phyloP scores from a whole-genome alignment of 768 basidiomycete genomes.

The Mycena albidolilacea region DNA sequence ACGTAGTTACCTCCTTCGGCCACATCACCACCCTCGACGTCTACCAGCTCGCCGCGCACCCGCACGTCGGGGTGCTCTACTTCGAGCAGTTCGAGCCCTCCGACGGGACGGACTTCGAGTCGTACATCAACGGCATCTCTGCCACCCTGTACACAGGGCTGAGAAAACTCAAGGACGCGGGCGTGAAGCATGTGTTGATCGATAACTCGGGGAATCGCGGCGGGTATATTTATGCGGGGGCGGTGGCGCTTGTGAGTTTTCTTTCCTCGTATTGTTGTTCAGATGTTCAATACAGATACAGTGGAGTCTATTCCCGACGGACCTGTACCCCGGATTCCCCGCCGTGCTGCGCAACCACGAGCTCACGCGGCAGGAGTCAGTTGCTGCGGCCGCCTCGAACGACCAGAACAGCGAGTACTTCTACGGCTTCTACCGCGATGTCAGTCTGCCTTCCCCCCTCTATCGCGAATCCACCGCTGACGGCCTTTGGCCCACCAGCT shows the following conservation, averaged over 20 bases:
- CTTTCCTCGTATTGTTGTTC: too few species aligned
- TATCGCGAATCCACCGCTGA: neutral
- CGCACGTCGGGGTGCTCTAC: constrained; percentile 33
- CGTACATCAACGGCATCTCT: constrained; percentile 26
- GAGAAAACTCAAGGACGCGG: constrained; percentile 17
- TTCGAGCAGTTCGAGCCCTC: constrained; percentile 32
- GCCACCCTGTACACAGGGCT: constrained; percentile 24
- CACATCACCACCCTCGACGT: constrained; percentile 32
- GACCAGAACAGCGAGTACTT: constrained; percentile 28
- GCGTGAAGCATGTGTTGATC: constrained; percentile 30
- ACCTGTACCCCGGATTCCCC: constrained; percentile 31
- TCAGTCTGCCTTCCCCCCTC: neutral
- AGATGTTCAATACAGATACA: neutral
- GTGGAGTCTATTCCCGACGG: constrained; percentile 29
- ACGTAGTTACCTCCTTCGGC: constrained; percentile 31
- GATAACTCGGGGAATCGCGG: constrained; percentile 36
- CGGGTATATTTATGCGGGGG: constrained; percentile 31
- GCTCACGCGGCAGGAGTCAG: constrained; percentile 21
- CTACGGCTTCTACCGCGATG: constrained; percentile 33
- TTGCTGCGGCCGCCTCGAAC: constrained; percentile 11
- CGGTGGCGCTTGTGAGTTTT: neutral
- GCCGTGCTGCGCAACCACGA: constrained; percentile 13
- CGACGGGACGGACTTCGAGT: constrained; percentile 27
- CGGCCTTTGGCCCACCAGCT: neutral
- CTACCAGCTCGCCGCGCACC: constrained; percentile 31